phyloP scores from a whole-genome alignment of 139 green algal species.

The Closterium sp. region DNA sequence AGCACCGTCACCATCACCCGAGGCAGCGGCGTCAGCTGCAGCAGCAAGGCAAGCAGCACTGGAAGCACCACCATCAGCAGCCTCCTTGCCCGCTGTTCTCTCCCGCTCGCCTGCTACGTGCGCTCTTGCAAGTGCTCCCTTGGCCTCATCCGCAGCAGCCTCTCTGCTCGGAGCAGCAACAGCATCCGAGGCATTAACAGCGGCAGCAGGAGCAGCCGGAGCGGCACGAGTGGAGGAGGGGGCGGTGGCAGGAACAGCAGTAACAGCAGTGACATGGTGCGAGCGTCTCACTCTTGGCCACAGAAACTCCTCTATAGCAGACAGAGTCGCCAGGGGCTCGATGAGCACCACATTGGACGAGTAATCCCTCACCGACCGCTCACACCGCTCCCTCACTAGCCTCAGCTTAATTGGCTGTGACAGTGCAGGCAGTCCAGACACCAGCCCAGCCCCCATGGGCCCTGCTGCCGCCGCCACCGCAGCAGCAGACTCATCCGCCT shows the following conservation, averaged over 20 bases:
- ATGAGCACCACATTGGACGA: constrained; percentile 87
- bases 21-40: background rate
- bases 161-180: background rate
- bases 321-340: constrained; percentile 89
- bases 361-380: constrained; percentile 75
- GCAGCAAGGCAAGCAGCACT: background rate
- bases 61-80: constrained; percentile 10
- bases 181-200: background rate
- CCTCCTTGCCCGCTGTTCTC: background rate
- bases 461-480: background rate
- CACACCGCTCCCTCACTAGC: constrained; percentile 60
- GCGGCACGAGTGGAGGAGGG: background rate
- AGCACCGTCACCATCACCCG: background rate
- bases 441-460: background rate
- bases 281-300: constrained; percentile 73
- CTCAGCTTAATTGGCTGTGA: constrained; percentile 90
- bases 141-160: background rate
- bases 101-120: background rate
- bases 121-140: background rate
- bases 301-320: constrained; percentile 93
- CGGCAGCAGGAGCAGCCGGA: constrained; percentile 13
- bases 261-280: constrained; percentile 2
- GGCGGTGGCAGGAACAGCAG: background rate
- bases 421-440: constrained; percentile 71
- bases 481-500: background rate